Base-by-base conservation (phyloP, 2,329 filamentous ascomycete species). In the Xylaria sp. region DNA sequence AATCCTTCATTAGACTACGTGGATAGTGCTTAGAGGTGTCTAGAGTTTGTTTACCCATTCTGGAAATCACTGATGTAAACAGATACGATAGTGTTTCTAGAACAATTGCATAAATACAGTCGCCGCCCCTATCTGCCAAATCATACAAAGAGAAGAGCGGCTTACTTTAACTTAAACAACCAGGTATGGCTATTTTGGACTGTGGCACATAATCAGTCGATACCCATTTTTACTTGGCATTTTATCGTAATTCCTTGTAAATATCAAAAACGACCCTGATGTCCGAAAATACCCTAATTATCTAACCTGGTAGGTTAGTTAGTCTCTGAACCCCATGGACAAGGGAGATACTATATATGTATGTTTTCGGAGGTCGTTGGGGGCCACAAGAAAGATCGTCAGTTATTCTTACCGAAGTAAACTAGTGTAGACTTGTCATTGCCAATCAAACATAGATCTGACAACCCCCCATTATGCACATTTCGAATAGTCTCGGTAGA, bases 401-500 rank as follows among this genome's bases (percentile, higher is more conserved):
- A 30, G 2, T 6, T 10, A 41, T 2, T 18, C 15, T 13, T 57
- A 1, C 50, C 25, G 28, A 45, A 45, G n/a, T 32, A 39, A 12
- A 58, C 15, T 43, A 32, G 53, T 45, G 39, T 43, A 10, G 13
- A 4, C 12, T 18, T 20, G 15, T 43, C 13, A 18, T 15, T n/a
- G 39, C 8, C 4, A 30, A 58, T 45, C 36, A 58, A 58, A 45
- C 55, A 58, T 45, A 39, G 36, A 13, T 32, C 36, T 57, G 20
- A 58, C 32, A 32, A 18, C 28, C 10, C 15, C 13, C 32, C 10
- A 28, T 41, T 43, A 58, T 56, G 52, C 20, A 34, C 39, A 41
- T 23, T 15, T 28, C 28, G 20, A 23, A 56, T 34, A 18, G 55
- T n/a, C 25, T 32, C 55, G 55, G 55, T 12, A 58, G 13, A 8